phyloP scores from a whole-genome alignment of 2,329 filamentous ascomycete species.

The Neonectria sp. region DNA sequence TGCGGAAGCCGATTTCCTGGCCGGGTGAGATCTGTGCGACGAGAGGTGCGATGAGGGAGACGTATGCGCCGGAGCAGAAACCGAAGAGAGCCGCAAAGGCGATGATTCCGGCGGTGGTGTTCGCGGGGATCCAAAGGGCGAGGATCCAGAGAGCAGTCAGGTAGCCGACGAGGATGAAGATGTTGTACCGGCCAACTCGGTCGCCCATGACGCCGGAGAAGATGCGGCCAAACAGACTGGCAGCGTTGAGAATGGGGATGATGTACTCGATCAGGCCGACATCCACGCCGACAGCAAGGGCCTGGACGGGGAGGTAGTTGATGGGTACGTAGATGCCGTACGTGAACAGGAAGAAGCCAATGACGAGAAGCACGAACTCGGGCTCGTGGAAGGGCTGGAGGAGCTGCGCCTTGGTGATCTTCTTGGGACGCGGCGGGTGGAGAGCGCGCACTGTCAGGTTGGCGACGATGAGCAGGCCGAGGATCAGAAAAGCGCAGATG shows the following conservation, averaged over 20 bases:
- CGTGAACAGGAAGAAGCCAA: slow-evolving; percentile 53
- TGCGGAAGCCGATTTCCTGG: slow-evolving; percentile 51
- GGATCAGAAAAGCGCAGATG: slow-evolving; percentile 55
- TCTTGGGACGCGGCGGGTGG: slow-evolving; percentile 45
- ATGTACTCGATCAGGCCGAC: slow-evolving; percentile 52
- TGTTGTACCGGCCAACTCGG: slow-evolving; percentile 57
- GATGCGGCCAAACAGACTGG: slow-evolving; percentile 56
- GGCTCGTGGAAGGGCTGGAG: slow-evolving; percentile 51
- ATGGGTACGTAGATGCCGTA: slow-evolving; percentile 57
- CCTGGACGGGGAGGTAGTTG: slow-evolving; percentile 55
- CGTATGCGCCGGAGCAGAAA: slow-evolving; percentile 59
- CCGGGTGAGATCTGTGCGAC: slow-evolving; percentile 57
- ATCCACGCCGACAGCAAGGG: slow-evolving; percentile 48
- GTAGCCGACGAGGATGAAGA: slow-evolving; percentile 63
- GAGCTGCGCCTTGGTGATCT: slow-evolving; percentile 50
- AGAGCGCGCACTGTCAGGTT: slow-evolving; percentile 50
- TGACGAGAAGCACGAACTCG: slow-evolving; percentile 50
- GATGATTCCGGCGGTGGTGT: slow-evolving; percentile 48
- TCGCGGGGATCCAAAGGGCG: slow-evolving; percentile 61
- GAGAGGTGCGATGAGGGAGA: slow-evolving; percentile 58
- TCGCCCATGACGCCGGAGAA: slow-evolving; percentile 54
- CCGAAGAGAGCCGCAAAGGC: slow-evolving; percentile 60
- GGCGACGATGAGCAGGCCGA: slow-evolving; percentile 51
- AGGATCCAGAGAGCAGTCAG: slow-evolving; percentile 57
- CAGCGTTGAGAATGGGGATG: slow-evolving; percentile 57